Base-by-base conservation (phyloP, 805 yeast genomes). In the Ogataea sp. region DNA sequence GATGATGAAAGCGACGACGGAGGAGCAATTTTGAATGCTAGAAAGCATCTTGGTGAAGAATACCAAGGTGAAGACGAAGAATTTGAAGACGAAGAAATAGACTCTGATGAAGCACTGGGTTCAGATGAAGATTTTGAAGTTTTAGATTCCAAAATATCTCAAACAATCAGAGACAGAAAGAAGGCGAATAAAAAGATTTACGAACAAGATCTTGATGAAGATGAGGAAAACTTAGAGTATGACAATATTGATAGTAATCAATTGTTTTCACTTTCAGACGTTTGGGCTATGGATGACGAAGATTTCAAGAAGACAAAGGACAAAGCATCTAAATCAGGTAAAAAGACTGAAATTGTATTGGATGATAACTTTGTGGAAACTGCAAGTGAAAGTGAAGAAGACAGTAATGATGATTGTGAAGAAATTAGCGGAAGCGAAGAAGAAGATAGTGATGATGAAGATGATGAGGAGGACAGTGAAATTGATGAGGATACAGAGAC, bases 51-150 rank as follows among this genome's bases (percentile, higher is more conserved):
- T 5, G 51, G 53, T 15, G 58, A 50, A 6, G 54, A 50, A 11
- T 48, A 46, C 3, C 58, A 61, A 8, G 29, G 28, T 17, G 16
- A 16, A 8, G 51, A 44, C 5, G 59, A 58, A 9, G 58, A 52
- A 0, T 56, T 64, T 39, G 66, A 59, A 20, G 71, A 61, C 35
- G 67, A 60, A 39, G 65, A 61, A 36, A 52, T 61, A 3, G 64
- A 61, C 42, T 85, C 95, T 1, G 96, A 88, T 57, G 96, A 83
- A 50, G 96, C 95, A 0, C 61, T 85, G 43, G 95, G 93, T 1
- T 80, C 93, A 0, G 94, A 74, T 42, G 89, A 83, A 48, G 85
- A 78, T 40, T 72, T 68, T 39, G 83, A 73, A 49, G 67, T 72
- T 7, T 59, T 80, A 49, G 72, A 75, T 56, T 75, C 84, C 24